phyloP scores from a whole-genome alignment of 1,284 basidiomycete species.

The Pholiota adiposa region DNA sequence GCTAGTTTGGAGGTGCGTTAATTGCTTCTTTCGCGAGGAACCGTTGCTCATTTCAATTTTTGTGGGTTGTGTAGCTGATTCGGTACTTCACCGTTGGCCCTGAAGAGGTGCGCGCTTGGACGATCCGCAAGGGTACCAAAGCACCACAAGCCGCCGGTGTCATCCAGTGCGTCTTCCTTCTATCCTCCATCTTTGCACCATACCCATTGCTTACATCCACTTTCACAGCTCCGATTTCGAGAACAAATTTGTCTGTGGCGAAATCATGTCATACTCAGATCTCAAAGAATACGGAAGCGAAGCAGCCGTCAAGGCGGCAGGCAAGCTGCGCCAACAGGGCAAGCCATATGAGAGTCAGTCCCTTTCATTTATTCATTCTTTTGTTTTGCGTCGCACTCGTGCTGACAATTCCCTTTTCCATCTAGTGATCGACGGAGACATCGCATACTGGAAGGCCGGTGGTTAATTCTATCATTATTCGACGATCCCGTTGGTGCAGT shows the following conservation, averaged over 20 bases:
- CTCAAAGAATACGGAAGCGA: slow-evolving; percentile 93
- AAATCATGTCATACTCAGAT: slow-evolving; percentile 95
- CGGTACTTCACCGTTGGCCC: slow-evolving; percentile 98
- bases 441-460: slow-evolving; percentile 84
- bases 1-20: slow-evolving; percentile 74
- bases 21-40: not conserved
- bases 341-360: slow-evolving; percentile 92
- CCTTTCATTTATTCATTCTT: slow-evolving; percentile 3
- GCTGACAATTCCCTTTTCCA: too few relatives aligned
- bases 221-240: slow-evolving; percentile 83
- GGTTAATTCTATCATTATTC: slow-evolving; percentile 34
- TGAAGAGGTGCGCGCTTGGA: slow-evolving; percentile 98
- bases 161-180: slow-evolving; percentile 79
- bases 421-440: slow-evolving; percentile 82
- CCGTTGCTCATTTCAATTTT: not conserved
- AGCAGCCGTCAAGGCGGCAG: slow-evolving; percentile 90
- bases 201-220: slow-evolving; percentile 12
- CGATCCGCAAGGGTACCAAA: slow-evolving; percentile 91
- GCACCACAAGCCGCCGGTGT: slow-evolving; percentile 98
- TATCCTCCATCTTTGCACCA: not conserved
- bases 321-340: slow-evolving; percentile 95
- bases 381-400: slow-evolving; percentile 1
- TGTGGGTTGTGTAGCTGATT: slow-evolving; percentile 64
- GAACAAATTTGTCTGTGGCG: slow-evolving; percentile 99
- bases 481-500: not conserved